These are phyloP conservation scores for Tylopilus subfusipes DNA, from an alignment of 768 basidiomycete genomes.

Conservation along the genomic window DNA sequence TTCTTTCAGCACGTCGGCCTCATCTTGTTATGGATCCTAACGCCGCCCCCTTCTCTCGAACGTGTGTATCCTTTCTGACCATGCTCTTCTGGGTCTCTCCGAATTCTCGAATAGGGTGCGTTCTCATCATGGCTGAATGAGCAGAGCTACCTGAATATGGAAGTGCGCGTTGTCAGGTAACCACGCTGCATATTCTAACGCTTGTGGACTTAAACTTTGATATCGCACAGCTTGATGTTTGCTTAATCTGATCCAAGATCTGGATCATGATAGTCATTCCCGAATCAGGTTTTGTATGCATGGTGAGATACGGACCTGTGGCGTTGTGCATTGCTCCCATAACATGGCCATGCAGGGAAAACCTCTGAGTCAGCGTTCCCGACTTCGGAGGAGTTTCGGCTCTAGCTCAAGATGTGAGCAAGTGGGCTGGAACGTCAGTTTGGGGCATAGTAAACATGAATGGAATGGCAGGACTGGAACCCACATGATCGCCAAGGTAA, in stretches of 20 bases:
- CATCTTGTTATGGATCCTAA: conserved; percentile 8
- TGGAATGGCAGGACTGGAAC: not conserved
- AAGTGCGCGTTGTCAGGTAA: conserved; percentile 1
- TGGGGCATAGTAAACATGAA: not conserved
- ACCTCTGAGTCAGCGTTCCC: conserved; percentile 4
- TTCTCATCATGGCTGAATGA: conserved; percentile 4
- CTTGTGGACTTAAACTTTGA: conserved; percentile 7
- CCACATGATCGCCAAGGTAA: not conserved
- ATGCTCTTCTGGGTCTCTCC: conserved; percentile 1
- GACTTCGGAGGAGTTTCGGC: not conserved
- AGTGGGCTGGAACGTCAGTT: not conserved
- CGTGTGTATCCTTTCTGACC: conserved; percentile 5
- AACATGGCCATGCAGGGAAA: conserved; percentile 1
- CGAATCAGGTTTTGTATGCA: not conserved
- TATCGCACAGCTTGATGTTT: not conserved
- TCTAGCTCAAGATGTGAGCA: conserved; percentile 1
- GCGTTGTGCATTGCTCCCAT: conserved; percentile 17
- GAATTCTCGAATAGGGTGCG: conserved; percentile 4
- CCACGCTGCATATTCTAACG: not conserved
- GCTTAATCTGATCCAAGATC: not conserved
- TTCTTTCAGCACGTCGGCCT: conserved; percentile 2
- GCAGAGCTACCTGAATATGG: conserved; percentile 23
- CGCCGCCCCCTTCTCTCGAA: conserved; percentile 13
- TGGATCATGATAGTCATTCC: not conserved
- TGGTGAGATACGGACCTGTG: conserved; percentile 20